Conservation (phyloP, 169 alveolate species). For the Plasmodium inui region DNA sequence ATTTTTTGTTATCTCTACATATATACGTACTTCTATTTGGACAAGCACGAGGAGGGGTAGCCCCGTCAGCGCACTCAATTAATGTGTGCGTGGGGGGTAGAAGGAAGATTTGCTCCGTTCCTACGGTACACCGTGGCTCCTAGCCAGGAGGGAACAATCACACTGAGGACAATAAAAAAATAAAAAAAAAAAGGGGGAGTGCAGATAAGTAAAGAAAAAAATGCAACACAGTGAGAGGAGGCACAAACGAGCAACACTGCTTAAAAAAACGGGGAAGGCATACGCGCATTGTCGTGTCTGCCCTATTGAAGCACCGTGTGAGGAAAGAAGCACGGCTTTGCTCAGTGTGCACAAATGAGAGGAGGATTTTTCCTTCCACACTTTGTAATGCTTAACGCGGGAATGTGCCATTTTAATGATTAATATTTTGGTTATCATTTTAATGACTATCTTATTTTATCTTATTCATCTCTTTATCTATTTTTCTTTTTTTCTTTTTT, state of each 20-base stretch:
- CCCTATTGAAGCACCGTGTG: neutral
- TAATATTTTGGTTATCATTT: neutral
- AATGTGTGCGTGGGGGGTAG: neutral
- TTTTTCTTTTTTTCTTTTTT: too few species aligned
- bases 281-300: neutral
- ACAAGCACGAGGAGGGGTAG: conserved; percentile 1
- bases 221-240: neutral
- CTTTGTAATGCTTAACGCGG: too few species aligned
- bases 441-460: too few species aligned
- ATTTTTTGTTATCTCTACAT: conserved; percentile 40
- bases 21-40: conserved; percentile 35
- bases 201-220: neutral
- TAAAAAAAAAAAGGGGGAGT: neutral
- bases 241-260: neutral
- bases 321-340: neutral
- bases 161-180: neutral
- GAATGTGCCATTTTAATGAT: neutral
- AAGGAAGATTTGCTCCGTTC: neutral
- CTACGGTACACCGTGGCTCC: neutral
- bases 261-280: neutral
- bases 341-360: neutral
- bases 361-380: neutral
- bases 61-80: neutral
- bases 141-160: neutral
- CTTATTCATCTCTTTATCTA: too few species aligned